A percentile compares a stretch with the other conserved stretches of the same genome.
Evolutionary conservation across 257 asterid genomes (phyloP).

Genomic region (Solanum chiquidenum): DNA sequence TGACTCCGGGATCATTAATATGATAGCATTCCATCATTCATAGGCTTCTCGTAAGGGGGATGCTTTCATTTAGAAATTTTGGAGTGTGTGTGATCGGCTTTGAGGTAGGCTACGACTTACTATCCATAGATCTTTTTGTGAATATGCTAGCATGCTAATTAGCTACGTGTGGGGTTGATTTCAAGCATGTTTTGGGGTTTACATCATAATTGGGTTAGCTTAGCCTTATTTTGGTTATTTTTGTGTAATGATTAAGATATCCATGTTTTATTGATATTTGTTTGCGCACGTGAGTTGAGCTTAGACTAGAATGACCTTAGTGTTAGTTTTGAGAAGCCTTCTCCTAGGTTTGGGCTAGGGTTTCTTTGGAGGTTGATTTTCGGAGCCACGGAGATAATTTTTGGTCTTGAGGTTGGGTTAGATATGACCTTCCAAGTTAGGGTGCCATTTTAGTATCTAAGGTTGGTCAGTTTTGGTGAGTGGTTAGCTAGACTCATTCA

Average conservation of each 20-base stretch:
- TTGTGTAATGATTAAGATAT: not conserved
- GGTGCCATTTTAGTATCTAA: not conserved
- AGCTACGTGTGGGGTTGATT: not conserved
- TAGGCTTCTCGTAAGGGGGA: not conserved
- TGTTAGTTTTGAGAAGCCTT: not conserved
- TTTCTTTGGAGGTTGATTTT: not conserved
- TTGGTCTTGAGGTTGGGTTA: not conserved
- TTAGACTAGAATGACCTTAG: not conserved
- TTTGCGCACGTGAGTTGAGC: not conserved
- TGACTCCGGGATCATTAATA: not conserved
- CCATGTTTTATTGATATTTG: not conserved
- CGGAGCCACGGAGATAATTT: not conserved
- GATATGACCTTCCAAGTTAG: not conserved
- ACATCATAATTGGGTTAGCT: no score
- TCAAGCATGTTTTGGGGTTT: not conserved
- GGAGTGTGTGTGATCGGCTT: not conserved
- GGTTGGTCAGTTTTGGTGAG: not conserved
- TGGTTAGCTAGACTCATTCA: not conserved
- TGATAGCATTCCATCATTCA: not conserved
- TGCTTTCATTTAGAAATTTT: not conserved
- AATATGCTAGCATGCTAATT: not conserved
- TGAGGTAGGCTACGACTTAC: not conserved
- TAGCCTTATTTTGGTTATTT: not conserved
- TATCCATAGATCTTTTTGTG: not conserved
- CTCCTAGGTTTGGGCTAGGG: not conserved